Conservation (phyloP, 805 yeast species). For the Saturnispora besseyi region DNA sequence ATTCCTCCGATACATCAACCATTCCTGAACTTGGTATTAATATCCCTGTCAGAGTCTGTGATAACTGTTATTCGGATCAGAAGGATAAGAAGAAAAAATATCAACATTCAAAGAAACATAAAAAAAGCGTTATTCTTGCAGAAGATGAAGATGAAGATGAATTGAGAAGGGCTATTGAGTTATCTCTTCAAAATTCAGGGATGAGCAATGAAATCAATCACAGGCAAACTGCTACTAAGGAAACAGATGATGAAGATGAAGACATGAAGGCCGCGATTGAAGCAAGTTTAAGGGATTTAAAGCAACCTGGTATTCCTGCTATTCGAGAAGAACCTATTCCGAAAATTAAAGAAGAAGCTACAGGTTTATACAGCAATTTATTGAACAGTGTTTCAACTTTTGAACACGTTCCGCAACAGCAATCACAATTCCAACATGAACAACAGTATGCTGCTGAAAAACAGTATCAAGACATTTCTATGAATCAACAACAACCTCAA, state of each 20-base stretch:
- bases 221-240: conserved; percentile 4
- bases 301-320: conserved; percentile 19
- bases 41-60: conserved; percentile 90
- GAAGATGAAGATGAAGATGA: conserved; percentile 63
- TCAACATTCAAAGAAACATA: conserved; percentile 5
- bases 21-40: conserved; percentile 79
- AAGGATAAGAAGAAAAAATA: conserved; percentile 27
- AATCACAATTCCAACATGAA: conserved; percentile 8
- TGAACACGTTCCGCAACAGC: neutral
- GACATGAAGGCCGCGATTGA: conserved; percentile 92
- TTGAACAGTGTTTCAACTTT: conserved; percentile 9
- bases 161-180: conserved; percentile 63
- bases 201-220: conserved; percentile 8
- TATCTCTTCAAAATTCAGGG: conserved; percentile 56
- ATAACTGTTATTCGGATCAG: conserved; percentile 67
- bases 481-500: neutral
- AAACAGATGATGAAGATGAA: conserved; percentile 63
- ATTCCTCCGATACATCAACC: conserved; percentile 65
- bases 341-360: conserved; percentile 5
- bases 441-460: conserved; percentile 10
- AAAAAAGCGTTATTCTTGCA: conserved; percentile 10
- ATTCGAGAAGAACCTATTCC: conserved; percentile 11
- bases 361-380: conserved; percentile 24
- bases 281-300: conserved; percentile 74
- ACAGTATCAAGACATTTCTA: conserved; percentile 4